phyloP scores from a whole-genome alignment of 768 basidiomycete species.

The Podaxis rugospora region DNA sequence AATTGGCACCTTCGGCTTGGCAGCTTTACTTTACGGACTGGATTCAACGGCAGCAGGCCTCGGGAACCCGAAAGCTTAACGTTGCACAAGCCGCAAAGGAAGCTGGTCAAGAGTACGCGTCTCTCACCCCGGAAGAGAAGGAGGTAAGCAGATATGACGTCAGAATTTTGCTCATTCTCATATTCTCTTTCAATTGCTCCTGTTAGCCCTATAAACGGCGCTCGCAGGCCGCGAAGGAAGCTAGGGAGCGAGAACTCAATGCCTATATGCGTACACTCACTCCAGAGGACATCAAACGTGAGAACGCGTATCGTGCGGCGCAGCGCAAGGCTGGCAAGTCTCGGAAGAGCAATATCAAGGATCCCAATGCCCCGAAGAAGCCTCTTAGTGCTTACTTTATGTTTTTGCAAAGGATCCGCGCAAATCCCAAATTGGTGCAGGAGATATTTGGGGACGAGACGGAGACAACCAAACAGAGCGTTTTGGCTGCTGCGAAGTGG shows the following conservation, averaged over 20 bases:
- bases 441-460: slow-evolving; percentile 87
- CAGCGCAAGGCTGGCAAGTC: slow-evolving; percentile 93
- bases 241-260: slow-evolving; percentile 74
- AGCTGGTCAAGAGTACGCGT: slow-evolving; percentile 86
- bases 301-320: slow-evolving; percentile 87
- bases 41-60: slow-evolving; percentile 82
- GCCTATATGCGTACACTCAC: slow-evolving; percentile 87
- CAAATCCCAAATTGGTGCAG: slow-evolving; percentile 66
- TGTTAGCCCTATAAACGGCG: slow-evolving; percentile 79
- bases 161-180: slow-evolving; percentile 20
- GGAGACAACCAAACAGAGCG: slow-evolving; percentile 93
- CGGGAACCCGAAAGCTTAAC: slow-evolving; percentile 81
- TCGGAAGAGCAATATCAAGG: slow-evolving; percentile 91
- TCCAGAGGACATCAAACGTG: slow-evolving; percentile 91
- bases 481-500: slow-evolving; percentile 91
- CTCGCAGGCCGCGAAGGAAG: slow-evolving; percentile 81
- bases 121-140: slow-evolving; percentile 73
- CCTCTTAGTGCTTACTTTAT: slow-evolving; percentile 93
- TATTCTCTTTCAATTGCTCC: slow-evolving; percentile 18
- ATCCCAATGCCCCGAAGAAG: slow-evolving; percentile 96
- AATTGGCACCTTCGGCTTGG: slow-evolving; percentile 92
- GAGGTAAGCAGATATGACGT: slow-evolving; percentile 55
- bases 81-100: slow-evolving; percentile 95
- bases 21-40: slow-evolving; percentile 96
- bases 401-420: slow-evolving; percentile 88